Evolutionary conservation across 306 rosid genomes (phyloP).

Genomic region (Rosa persica): DNA sequence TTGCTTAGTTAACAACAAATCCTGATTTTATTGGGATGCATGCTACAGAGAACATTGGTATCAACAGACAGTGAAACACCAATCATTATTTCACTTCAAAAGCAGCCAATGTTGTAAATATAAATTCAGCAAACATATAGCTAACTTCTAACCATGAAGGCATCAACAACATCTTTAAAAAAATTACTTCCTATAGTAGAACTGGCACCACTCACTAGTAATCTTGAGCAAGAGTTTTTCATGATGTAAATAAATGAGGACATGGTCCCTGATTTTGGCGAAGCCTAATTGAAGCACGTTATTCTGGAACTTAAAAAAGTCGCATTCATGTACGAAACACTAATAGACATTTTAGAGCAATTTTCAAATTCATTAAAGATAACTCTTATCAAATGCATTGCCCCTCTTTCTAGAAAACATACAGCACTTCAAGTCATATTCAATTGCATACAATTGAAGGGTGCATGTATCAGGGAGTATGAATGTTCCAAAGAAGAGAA

Average conservation of each 20-base stretch:
- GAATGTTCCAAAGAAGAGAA: neutral
- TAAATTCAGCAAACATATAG: neutral
- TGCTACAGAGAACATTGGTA: neutral
- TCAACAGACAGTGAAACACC: neutral
- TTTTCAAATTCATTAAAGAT: neutral
- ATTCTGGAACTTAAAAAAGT: neutral
- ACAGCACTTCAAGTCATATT: neutral
- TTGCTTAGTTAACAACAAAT: neutral
- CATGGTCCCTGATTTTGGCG: neutral
- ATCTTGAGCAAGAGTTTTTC: conserved; percentile 10
- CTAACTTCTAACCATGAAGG: neutral
- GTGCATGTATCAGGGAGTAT: neutral
- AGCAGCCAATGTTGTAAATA: neutral
- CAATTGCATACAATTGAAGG: neutral
- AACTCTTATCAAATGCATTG: neutral
- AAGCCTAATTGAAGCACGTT: neutral
- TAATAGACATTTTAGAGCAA: neutral
- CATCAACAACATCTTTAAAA: neutral
- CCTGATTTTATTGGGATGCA: neutral
- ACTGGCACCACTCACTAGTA: neutral
- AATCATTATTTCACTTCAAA: neutral
- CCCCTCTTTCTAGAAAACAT: conserved; percentile 19
- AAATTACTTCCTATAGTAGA: neutral
- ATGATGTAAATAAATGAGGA: neutral
- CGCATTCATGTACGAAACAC: neutral